These are phyloP conservation scores for Paecilomyces formosus DNA, from an alignment of 2,329 filamentous ascomycete species.

Conservation along the genomic window DNA sequence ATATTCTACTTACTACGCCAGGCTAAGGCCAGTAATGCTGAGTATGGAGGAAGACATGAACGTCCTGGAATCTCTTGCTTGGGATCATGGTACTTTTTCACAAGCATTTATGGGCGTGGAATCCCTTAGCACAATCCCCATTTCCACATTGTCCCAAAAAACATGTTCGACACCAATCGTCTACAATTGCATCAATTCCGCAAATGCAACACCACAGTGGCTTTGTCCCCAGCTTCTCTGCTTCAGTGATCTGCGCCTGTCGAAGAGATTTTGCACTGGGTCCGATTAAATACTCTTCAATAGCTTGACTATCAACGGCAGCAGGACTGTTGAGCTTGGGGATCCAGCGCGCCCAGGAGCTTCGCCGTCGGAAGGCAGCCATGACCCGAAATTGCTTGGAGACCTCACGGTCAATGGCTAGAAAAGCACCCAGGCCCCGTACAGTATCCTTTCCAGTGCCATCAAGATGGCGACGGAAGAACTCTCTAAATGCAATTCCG, in stretches of 20 bases:
- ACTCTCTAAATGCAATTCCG: not conserved
- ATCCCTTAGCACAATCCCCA: not conserved
- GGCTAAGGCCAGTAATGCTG: no score
- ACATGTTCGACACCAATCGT: not conserved
- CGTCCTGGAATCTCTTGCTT: no score
- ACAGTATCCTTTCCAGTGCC: not conserved
- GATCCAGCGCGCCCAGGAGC: not conserved
- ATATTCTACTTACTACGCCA: no score
- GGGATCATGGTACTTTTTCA: not conserved
- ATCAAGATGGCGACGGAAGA: not conserved
- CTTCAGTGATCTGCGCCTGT: not conserved
- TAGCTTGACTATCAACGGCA: not conserved
- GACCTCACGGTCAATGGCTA: not conserved
- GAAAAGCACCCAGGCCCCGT: not conserved
- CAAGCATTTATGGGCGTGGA: not conserved
- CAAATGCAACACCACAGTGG: not conserved
- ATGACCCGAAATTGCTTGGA: not conserved
- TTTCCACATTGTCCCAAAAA: not conserved
- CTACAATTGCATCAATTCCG: not conserved
- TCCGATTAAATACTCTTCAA: not conserved
- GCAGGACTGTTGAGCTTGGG: not conserved
- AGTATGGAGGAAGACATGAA: no score
- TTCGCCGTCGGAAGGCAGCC: not conserved
- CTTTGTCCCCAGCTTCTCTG: not conserved
- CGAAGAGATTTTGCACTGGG: not conserved